Base-by-base conservation (phyloP, 305 asterid species). In the Fraxinus velutina region DNA sequence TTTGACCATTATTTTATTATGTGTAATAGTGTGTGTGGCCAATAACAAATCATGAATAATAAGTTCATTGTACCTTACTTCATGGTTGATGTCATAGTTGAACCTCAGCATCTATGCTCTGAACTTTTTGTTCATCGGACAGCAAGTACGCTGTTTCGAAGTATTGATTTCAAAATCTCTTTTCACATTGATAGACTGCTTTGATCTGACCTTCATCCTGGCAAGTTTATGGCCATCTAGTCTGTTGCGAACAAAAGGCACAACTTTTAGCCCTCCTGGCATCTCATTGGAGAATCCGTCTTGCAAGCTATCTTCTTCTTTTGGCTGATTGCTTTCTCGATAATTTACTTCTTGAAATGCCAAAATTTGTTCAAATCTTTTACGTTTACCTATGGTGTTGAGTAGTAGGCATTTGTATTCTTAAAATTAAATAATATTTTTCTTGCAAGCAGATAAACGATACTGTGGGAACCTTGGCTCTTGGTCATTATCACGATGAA, bases 381-480 rank as follows among this genome's bases (percentile, higher is more conserved):
- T 78, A 71, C 29, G 37, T 47, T 57, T 42, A 22, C 17, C 52
- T 72, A 13, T 78, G 75, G 29, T 70, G 34, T 30, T 12, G 17
- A 34, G 5, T 13, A 30, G 75, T 30, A 70, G 74, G 39, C 37
- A 60, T 32, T 66, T 62, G 9, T 37, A 4, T 13, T 34, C 75
- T 32, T 34, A 29, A 62, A 21, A 42, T 79, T 36, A 4, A 66
- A 13, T 79, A 57, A 9, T n/a, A 8, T 57, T n/a, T 44, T 62
- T 33, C 17, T 50, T 44, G 12, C 34, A 32, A 76, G 86, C 94
- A 94, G 98, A 86, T 92, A 78, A 94, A 93, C 30, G 98, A 94
- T 82, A 91, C 93, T 10, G 97, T 94, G 80, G 98, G 96, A 73
- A 92, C 98, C 21, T 86, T 94, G 87, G 93, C 98, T 77, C 91